phyloP scores from a whole-genome alignment of 2,329 filamentous ascomycete genomes.

The Calonectria ilicicola region DNA sequence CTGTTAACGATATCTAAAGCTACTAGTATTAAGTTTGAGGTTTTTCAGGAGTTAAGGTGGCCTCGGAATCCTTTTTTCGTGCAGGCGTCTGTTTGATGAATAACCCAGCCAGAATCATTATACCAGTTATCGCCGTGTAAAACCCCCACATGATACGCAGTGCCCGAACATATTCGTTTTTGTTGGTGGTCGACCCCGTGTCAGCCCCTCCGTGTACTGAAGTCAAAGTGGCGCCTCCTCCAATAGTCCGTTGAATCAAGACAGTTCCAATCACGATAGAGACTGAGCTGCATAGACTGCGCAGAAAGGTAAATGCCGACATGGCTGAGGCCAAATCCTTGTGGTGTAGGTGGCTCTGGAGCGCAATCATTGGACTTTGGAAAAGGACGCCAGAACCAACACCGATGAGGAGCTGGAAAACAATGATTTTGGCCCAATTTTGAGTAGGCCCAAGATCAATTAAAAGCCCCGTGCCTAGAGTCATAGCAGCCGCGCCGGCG shows the following conservation, averaged over 20 bases:
- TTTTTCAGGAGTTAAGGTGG: no score
- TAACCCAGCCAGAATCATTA: constrained; percentile 26
- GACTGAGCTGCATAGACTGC: constrained; percentile 75
- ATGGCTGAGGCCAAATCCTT: constrained; percentile 75
- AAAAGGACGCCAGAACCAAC: constrained; percentile 76
- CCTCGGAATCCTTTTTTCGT: constrained; percentile 1
- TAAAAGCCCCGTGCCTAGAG: constrained; percentile 73
- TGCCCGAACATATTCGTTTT: constrained; percentile 30
- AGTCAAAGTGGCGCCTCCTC: constrained; percentile 30
- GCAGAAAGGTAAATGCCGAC: constrained; percentile 73
- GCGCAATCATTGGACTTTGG: constrained; percentile 75
- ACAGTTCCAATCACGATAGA: constrained; percentile 80
- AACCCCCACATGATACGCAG: constrained; percentile 36
- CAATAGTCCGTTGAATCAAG: constrained; percentile 68
- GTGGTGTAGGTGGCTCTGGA: constrained; percentile 72
- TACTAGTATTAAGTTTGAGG: no score
- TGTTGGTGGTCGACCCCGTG: constrained; percentile 16
- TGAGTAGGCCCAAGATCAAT: constrained; percentile 67
- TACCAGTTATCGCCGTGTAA: constrained; percentile 28
- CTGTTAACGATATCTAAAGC: no score
- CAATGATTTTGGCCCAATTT: constrained; percentile 66
- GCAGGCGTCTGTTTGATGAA: constrained; percentile 29
- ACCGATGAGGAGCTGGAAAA: constrained; percentile 73
- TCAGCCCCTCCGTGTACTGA: constrained; percentile 11
- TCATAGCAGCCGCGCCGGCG: constrained; percentile 67